These are phyloP conservation scores for Ceriops zippeliana DNA, from an alignment of 345 rosid genomes.

Conservation along the genomic window DNA sequence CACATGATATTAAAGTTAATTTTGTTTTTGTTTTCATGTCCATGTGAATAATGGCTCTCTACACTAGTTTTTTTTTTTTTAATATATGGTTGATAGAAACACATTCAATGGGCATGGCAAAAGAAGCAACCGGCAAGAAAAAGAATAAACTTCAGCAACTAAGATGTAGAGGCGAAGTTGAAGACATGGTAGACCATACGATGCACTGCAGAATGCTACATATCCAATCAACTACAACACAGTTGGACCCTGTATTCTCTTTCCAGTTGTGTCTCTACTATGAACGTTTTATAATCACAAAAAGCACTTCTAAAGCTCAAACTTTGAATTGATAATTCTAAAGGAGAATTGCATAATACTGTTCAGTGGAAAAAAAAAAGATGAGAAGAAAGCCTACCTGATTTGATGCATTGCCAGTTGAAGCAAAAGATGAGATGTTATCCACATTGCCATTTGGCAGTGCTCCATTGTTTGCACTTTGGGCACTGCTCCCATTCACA, in stretches of 20 bases:
- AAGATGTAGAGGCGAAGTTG: no score
- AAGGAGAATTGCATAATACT: not conserved
- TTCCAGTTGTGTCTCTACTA: not conserved
- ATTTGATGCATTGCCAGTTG: constrained; percentile 44
- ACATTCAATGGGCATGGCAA: not conserved
- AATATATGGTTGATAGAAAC: no score
- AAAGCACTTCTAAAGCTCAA: not conserved
- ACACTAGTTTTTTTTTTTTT: no score
- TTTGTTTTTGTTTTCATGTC: no score
- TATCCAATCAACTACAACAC: no score
- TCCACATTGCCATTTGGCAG: constrained; percentile 54
- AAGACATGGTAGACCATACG: no score
- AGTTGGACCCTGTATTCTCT: no score
- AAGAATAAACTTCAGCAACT: not conserved
- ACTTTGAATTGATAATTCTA: not conserved
- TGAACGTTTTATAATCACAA: not conserved
- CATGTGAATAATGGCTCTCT: no score
- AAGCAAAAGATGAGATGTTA: constrained; percentile 39
- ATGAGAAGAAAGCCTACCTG: constrained; percentile 40
- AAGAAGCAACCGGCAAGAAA: not conserved
- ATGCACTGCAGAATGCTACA: no score
- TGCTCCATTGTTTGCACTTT: constrained; percentile 29
- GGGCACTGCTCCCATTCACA: constrained; percentile 39
- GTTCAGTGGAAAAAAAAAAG: not conserved
- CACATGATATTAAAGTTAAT: no score